A percentile compares a stretch with the other conserved stretches of the same genome.
These are phyloP conservation scores for Atkinsonella texensis DNA, from an alignment of 2,329 filamentous ascomycete genomes.

Conservation along the genomic window DNA sequence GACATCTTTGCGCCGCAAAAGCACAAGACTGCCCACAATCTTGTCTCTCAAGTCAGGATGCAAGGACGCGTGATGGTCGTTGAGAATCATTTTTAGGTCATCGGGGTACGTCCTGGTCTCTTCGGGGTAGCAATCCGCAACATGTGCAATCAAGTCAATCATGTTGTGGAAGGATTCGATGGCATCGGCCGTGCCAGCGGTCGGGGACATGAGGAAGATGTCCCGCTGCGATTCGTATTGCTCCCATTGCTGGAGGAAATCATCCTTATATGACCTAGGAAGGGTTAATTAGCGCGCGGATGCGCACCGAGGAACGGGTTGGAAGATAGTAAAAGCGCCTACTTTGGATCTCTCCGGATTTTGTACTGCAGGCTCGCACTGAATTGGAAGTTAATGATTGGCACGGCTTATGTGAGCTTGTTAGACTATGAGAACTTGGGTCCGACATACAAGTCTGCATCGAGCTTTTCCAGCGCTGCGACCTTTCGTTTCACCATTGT, in stretches of 20 bases:
- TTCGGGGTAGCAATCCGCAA: constrained; percentile 83
- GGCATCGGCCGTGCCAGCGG: constrained; percentile 63
- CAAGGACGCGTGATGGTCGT: constrained; percentile 69
- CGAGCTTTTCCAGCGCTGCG: constrained; percentile 86
- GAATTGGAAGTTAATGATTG: constrained; percentile 1
- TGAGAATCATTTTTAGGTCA: constrained; percentile 71
- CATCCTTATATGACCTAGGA: constrained; percentile 69
- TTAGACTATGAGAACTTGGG: not conserved
- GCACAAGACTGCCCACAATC: constrained; percentile 78
- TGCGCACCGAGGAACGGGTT: constrained; percentile 3
- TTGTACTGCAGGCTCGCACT: constrained; percentile 84
- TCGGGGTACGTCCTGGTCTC: constrained; percentile 66
- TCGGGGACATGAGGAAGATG: constrained; percentile 77
- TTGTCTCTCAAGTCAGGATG: constrained; percentile 85
- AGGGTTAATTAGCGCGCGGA: constrained; percentile 7
- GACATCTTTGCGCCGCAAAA: constrained; percentile 82
- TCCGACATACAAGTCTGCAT: constrained; percentile 61
- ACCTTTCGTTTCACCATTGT: constrained; percentile 79
- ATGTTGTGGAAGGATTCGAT: constrained; percentile 79
- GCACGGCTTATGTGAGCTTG: no score
- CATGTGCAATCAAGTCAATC: constrained; percentile 87
- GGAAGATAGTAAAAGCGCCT: constrained; percentile 18
- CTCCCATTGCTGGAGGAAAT: constrained; percentile 77
- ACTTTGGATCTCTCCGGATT: constrained; percentile 74
- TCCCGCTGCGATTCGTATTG: constrained; percentile 88